Evolutionary conservation across 2,329 filamentous ascomycete genomes (phyloP).

Genomic region (Xylaria sp.): DNA sequence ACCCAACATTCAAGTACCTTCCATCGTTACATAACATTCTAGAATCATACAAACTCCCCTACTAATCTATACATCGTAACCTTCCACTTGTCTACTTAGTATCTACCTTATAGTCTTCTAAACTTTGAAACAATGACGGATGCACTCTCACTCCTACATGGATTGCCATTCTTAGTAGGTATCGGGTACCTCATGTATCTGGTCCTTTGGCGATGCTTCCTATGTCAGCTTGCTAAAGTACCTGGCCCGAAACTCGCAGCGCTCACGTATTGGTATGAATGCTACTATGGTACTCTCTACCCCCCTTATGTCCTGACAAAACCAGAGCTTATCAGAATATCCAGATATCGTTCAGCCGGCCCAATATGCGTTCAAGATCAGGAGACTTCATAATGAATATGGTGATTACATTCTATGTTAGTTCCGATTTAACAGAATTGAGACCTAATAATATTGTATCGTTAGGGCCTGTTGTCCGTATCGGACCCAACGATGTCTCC

Average conservation of each 20-base stretch:
- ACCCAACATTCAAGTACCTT: not conserved
- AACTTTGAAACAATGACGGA: slow-evolving; percentile 5
- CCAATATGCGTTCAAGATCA: slow-evolving; percentile 37
- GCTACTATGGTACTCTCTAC: slow-evolving; percentile 27
- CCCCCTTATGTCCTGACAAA: not conserved
- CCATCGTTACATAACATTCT: not conserved
- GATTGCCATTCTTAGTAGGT: slow-evolving; percentile 3
- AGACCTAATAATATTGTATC: slow-evolving; percentile 2
- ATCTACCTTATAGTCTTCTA: not conserved
- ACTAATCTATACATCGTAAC: not conserved
- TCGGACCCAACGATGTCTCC: slow-evolving; percentile 31
- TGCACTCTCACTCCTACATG: slow-evolving; percentile 15
- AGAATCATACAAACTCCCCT: not conserved
- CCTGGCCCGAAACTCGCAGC: slow-evolving; percentile 34
- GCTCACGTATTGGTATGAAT: slow-evolving; percentile 36
- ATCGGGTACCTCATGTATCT: slow-evolving; percentile 24
- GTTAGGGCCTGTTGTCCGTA: slow-evolving; percentile 35
- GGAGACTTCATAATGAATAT: slow-evolving; percentile 31
- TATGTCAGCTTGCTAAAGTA: slow-evolving; percentile 23
- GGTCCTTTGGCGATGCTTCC: slow-evolving; percentile 23
- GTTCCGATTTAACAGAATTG: not conserved
- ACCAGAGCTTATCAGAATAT: slow-evolving; percentile 1
- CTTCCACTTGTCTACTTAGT: not conserved
- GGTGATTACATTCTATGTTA: slow-evolving; percentile 7
- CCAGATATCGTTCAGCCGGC: slow-evolving; percentile 30